Conservation (phyloP, 202 grass and related monocot species). For the Schoenoplectus tabernaemontani region DNA sequence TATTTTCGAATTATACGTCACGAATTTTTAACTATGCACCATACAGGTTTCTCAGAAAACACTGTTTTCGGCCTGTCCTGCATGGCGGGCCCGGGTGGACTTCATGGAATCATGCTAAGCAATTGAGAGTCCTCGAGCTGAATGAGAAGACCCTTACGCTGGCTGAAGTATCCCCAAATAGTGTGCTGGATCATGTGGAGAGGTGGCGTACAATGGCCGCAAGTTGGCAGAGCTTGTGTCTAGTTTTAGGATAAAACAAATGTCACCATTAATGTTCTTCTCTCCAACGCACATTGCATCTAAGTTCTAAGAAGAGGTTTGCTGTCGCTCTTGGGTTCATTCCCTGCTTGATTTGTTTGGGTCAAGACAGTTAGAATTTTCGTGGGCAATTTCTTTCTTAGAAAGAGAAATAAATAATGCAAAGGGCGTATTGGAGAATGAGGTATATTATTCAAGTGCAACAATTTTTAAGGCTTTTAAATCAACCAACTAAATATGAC, state of each 20-base stretch:
- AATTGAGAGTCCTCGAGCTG: constrained; percentile 88
- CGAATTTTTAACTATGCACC: no score
- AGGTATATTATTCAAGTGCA: background rate
- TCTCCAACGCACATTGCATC: constrained; percentile 84
- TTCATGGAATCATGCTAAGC: constrained; percentile 91
- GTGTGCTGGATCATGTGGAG: constrained; percentile 94
- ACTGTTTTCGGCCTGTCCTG: constrained; percentile 42
- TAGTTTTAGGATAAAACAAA: constrained; percentile 94
- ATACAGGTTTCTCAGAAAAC: constrained; percentile 86
- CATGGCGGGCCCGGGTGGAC: constrained; percentile 46
- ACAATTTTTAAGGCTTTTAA: background rate
- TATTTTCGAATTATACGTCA: no score
- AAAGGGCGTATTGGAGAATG: background rate
- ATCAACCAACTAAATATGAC: background rate
- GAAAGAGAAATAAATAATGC: background rate
- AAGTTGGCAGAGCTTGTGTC: constrained; percentile 55
- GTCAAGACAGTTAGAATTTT: background rate
- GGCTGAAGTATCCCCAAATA: constrained; percentile 95
- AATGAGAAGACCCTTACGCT: constrained; percentile 78
- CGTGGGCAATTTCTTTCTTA: background rate
- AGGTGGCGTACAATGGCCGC: constrained; percentile 38
- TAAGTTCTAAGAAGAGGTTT: constrained; percentile 89
- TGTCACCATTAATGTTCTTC: constrained; percentile 68
- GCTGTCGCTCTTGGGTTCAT: constrained; percentile 70
- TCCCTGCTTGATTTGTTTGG: constrained; percentile 35